A percentile compares a stretch with the other conserved stretches of the same genome.
Evolutionary conservation across 2,329 filamentous ascomycete species (phyloP).

Genomic region (Colletotrichum endophyticum): DNA sequence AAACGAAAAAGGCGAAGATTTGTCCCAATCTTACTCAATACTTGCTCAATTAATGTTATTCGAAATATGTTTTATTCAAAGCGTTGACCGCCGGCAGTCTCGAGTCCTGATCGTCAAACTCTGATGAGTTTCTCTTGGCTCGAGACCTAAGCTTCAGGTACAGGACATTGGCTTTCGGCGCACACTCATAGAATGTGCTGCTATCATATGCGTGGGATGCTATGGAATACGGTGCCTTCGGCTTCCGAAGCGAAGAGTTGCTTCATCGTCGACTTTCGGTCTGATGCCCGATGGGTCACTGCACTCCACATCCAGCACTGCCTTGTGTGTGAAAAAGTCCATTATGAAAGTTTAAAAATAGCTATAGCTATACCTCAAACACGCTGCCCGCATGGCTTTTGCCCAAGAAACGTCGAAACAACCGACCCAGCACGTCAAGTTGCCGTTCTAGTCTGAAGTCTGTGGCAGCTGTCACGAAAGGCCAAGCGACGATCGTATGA

Average conservation of each 20-base stretch:
- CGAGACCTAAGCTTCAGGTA: background rate
- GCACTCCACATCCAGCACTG: background rate
- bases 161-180: background rate
- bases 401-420: background rate
- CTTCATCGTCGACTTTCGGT: background rate
- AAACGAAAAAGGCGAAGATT: background rate
- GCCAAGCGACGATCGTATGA: background rate
- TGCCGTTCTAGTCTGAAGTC: background rate
- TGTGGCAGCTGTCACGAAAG: background rate
- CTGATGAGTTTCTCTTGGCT: background rate
- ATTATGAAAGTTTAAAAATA: slow-evolving; percentile 12
- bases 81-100: background rate
- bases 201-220: background rate
- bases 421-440: background rate
- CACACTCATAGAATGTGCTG: background rate
- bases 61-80: background rate
- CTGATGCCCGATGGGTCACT: background rate
- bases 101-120: background rate
- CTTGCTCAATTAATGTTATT: background rate
- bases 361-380: background rate
- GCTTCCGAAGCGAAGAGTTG: background rate
- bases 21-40: background rate
- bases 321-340: background rate
- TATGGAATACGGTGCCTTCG: background rate
- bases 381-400: background rate